phyloP scores from a whole-genome alignment of 2,329 filamentous ascomycete genomes.

The Talaromyces pinophilus region DNA sequence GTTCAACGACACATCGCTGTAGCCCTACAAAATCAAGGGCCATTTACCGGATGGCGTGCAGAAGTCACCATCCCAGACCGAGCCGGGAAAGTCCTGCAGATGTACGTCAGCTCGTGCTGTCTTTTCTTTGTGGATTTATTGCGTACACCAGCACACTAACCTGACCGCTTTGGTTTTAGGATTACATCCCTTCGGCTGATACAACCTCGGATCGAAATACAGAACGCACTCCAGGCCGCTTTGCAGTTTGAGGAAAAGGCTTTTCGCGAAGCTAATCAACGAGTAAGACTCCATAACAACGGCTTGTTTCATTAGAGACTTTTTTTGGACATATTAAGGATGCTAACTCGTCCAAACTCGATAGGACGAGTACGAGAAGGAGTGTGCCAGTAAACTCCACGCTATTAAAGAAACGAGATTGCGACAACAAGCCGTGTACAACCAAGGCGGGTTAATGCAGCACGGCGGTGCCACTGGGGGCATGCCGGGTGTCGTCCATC shows the following conservation, averaged over 20 bases:
- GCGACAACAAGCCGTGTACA: conserved; percentile 34
- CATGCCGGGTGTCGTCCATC: conserved; percentile 38
- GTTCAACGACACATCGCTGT: conserved; percentile 44
- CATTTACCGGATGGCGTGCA: conserved; percentile 49
- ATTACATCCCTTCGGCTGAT: conserved; percentile 50
- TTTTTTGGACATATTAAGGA: neutral
- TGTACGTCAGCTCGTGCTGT: conserved; percentile 36
- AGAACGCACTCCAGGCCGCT: conserved; percentile 43
- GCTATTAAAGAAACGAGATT: conserved; percentile 49
- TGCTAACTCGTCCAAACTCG: conserved; percentile 9
- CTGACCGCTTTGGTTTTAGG: conserved; percentile 29
- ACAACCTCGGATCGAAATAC: conserved; percentile 43
- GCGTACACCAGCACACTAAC: neutral
- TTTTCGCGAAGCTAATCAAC: conserved; percentile 44
- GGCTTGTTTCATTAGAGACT: neutral
- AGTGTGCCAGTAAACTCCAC: conserved; percentile 47
- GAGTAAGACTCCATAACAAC: conserved; percentile 27
- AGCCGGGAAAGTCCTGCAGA: conserved; percentile 46
- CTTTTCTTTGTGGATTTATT: neutral
- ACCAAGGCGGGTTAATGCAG: conserved; percentile 40
- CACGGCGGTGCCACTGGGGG: conserved; percentile 28
- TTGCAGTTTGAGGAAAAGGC: conserved; percentile 49
- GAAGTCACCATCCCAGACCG: conserved; percentile 44
- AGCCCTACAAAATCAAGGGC: conserved; percentile 43
- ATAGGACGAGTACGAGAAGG: conserved; percentile 47